These are phyloP conservation scores for Furcasterigmium sp. DNA, from an alignment of 2,329 filamentous ascomycete genomes.

Conservation along the genomic window DNA sequence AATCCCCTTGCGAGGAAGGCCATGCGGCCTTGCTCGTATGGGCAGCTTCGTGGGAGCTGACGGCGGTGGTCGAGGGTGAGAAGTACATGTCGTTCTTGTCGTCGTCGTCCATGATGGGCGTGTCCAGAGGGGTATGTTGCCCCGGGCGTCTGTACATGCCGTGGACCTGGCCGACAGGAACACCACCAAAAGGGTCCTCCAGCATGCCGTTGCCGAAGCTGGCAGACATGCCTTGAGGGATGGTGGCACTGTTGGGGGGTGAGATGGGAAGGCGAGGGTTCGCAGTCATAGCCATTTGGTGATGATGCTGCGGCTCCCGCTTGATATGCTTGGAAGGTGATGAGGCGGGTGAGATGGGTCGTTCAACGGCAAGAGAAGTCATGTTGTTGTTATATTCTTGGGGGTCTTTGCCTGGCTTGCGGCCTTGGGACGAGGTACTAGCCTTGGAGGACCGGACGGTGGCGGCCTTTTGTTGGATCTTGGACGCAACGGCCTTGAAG, in stretches of 20 bases:
- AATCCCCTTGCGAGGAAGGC: conserved; percentile 11
- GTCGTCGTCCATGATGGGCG: conserved; percentile 23
- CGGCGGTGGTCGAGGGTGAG: conserved; percentile 5
- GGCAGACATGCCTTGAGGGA: conserved; percentile 19
- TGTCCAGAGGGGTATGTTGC: conserved; percentile 31
- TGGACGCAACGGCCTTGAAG: conserved; percentile 34
- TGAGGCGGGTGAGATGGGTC: conserved; percentile 10
- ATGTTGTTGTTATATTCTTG: conserved; percentile 10
- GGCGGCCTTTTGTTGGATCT: conserved; percentile 32
- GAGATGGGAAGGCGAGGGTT: conserved; percentile 11
- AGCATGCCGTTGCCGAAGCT: conserved; percentile 30
- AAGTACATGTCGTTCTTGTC: conserved; percentile 24
- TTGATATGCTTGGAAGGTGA: conserved; percentile 25
- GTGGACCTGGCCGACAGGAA: conserved; percentile 18
- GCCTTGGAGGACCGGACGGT: conserved; percentile 18
- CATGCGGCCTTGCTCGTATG: conserved; percentile 17
- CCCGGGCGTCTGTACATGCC: conserved; percentile 21
- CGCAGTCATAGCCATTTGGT: conserved; percentile 12
- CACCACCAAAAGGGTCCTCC: conserved; percentile 29
- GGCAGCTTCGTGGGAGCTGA: conserved; percentile 11
- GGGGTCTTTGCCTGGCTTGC: conserved; percentile 21
- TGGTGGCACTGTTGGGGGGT: conserved; percentile 19
- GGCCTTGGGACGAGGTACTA: conserved; percentile 7
- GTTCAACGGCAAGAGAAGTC: conserved; percentile 10
- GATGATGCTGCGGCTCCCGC: conserved; percentile 20